These are phyloP conservation scores for Setomelanomma holmii DNA, from an alignment of 2,329 filamentous ascomycete species.

Conservation along the genomic window DNA sequence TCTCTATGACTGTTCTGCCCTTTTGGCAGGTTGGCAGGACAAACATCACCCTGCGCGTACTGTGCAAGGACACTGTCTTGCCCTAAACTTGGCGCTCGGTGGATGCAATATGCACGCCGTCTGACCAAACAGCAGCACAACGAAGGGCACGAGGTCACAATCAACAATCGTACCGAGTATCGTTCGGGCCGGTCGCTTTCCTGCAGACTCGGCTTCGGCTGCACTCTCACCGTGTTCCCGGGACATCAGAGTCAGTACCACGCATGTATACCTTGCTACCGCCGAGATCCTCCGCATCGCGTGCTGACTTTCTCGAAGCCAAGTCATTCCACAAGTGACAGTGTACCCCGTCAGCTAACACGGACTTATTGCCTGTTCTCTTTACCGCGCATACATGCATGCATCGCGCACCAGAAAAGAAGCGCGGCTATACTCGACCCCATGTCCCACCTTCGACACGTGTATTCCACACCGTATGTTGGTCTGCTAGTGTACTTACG, in stretches of 20 bases:
- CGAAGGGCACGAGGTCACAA: background rate
- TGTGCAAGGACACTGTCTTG: background rate
- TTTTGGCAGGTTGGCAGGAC: too few species aligned
- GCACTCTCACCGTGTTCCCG: background rate
- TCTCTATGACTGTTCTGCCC: too few species aligned
- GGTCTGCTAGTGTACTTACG: conserved; percentile 4
- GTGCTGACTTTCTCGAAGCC: background rate
- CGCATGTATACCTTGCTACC: background rate
- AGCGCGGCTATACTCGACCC: conserved; percentile 1
- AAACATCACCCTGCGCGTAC: too few species aligned
- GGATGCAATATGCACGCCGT: background rate
- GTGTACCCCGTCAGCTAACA: background rate
- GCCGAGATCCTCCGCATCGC: background rate
- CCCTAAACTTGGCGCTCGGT: background rate
- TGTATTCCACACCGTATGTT: conserved; percentile 35
- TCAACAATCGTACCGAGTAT: background rate
- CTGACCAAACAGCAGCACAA: background rate
- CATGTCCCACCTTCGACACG: conserved; percentile 31
- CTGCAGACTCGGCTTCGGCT: background rate
- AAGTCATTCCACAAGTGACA: conserved; percentile 11
- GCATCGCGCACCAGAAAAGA: background rate
- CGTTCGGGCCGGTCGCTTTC: background rate
- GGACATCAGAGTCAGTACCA: too few species aligned
- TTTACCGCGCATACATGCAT: background rate
- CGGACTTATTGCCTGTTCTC: conserved; percentile 7